Evolutionary conservation across 805 yeast species (phyloP).

Genomic region (Wickerhamiella azymoides): DNA sequence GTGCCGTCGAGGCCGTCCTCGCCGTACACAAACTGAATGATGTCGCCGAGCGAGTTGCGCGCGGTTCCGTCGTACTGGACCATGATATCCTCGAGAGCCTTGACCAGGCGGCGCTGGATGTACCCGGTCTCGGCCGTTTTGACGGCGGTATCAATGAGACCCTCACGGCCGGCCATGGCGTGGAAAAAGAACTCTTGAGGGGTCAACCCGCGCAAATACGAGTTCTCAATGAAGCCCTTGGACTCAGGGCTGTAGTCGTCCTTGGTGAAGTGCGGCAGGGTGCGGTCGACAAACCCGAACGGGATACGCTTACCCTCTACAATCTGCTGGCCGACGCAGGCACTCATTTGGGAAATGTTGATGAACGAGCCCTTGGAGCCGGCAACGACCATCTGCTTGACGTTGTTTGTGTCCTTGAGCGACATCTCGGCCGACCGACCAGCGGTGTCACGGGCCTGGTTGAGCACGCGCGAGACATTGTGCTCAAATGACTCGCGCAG

Average conservation of each 20-base stretch:
- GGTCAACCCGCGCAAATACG: slow-evolving; percentile 90
- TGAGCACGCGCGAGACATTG: slow-evolving; percentile 84
- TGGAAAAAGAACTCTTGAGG: slow-evolving; percentile 99
- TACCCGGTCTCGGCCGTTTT: slow-evolving; percentile 99
- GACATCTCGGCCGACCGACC: slow-evolving; percentile 98
- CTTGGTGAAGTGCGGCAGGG: slow-evolving; percentile 94
- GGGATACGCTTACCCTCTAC: slow-evolving; percentile 99
- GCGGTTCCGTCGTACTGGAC: slow-evolving; percentile 98
- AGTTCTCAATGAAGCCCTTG: slow-evolving; percentile 94
- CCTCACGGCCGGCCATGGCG: slow-evolving; percentile 99
- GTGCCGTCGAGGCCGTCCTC: slow-evolving; percentile 99
- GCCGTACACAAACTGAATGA: slow-evolving; percentile 93
- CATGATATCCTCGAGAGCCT: slow-evolving; percentile 94
- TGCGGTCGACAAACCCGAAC: slow-evolving; percentile 90
- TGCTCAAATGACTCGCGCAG: slow-evolving; percentile 96
- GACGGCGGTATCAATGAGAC: slow-evolving; percentile 97
- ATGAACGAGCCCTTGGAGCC: slow-evolving; percentile 99
- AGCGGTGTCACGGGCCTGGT: slow-evolving; percentile 97
- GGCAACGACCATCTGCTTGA: slow-evolving; percentile 97
- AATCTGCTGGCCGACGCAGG: slow-evolving; percentile 99
- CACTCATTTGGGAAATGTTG: slow-evolving; percentile 98
- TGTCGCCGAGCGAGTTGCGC: slow-evolving; percentile 91
- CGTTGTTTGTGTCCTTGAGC: slow-evolving; percentile 86
- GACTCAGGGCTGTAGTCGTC: slow-evolving; percentile 98
- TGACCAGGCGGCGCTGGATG: slow-evolving; percentile 93